Percentiles rank a stretch among this genome's conserved stretches.
Conservation (phyloP, 257 asterid genomes). For the Verbascum thapsus region DNA sequence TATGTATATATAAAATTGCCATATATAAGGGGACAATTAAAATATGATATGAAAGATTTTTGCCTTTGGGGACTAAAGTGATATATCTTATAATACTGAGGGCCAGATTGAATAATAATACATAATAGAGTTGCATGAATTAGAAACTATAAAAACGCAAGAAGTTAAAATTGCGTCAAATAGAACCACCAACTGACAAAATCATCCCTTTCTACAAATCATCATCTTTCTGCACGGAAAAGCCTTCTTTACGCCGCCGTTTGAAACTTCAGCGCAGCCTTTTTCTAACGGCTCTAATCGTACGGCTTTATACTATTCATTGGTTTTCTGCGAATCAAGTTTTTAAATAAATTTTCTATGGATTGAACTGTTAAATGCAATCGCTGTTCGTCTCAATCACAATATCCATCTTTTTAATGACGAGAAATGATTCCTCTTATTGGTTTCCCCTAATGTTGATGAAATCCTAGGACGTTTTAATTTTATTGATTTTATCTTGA, state of each 20-base stretch:
- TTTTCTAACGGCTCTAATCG: conserved; percentile 6
- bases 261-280: conserved; percentile 28
- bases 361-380: conserved; percentile 28
- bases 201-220: conserved; percentile 34
- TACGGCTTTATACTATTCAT: conserved; percentile 4
- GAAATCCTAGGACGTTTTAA: too few species aligned
- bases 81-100: too few species aligned
- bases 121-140: too few species aligned
- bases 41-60: too few species aligned
- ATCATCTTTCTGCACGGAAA: conserved; percentile 29
- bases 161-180: too few species aligned
- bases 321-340: conserved; percentile 32
- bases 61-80: too few species aligned
- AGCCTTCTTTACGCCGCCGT: conserved; percentile 30
- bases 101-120: too few species aligned
- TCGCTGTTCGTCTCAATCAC: conserved; percentile 19
- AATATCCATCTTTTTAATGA: conserved; percentile 15
- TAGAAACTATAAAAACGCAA: too few species aligned
- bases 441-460: conserved; percentile 39
- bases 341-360: conserved; percentile 8
- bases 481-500: too few species aligned
- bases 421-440: conserved; percentile 20
- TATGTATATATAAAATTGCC: too few species aligned
- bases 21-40: too few species aligned
- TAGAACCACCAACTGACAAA: conserved; percentile 21